Conservation (phyloP, 805 yeast genomes). For the Saccharomycopsis selenospora region DNA sequence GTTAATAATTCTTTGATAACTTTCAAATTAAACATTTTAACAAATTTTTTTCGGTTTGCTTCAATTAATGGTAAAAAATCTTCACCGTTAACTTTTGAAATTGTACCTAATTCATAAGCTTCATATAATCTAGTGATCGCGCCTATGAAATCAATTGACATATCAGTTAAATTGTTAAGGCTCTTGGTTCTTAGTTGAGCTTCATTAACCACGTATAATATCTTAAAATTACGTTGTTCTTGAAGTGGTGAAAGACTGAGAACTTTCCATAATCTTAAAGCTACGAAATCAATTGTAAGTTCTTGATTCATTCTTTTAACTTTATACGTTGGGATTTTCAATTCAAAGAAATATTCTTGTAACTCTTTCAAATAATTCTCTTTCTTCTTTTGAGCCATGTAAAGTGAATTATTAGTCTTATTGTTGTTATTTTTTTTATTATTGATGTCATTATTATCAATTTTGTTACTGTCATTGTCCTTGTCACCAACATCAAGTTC, state of each 20-base stretch:
- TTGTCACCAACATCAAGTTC: constrained; percentile 4
- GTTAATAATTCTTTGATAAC: not conserved
- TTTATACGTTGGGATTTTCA: constrained; percentile 32
- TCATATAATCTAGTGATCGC: constrained; percentile 38
- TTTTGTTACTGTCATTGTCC: not conserved
- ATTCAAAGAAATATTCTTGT: constrained; percentile 28
- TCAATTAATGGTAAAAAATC: constrained; percentile 24
- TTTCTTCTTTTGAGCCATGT: not conserved
- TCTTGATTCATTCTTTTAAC: constrained; percentile 33
- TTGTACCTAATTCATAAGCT: constrained; percentile 42
- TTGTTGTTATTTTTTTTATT: not conserved
- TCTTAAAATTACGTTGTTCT: constrained; percentile 44
- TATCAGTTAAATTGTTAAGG: constrained; percentile 27
- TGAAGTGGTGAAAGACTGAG: constrained; percentile 49
- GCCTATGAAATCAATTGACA: constrained; percentile 33
- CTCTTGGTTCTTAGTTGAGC: constrained; percentile 16
- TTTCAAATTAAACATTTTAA: not conserved
- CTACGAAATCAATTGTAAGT: constrained; percentile 41
- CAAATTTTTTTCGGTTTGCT: constrained; percentile 1
- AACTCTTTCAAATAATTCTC: constrained; percentile 3
- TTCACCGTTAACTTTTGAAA: constrained; percentile 28
- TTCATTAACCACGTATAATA: constrained; percentile 37
- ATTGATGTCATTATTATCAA: constrained; percentile 5
- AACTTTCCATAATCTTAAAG: constrained; percentile 48
- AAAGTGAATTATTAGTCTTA: no score